Percentiles rank a stretch among this genome's conserved stretches.
phyloP scores from a whole-genome alignment of 345 rosid species.

The Salix caprea region DNA sequence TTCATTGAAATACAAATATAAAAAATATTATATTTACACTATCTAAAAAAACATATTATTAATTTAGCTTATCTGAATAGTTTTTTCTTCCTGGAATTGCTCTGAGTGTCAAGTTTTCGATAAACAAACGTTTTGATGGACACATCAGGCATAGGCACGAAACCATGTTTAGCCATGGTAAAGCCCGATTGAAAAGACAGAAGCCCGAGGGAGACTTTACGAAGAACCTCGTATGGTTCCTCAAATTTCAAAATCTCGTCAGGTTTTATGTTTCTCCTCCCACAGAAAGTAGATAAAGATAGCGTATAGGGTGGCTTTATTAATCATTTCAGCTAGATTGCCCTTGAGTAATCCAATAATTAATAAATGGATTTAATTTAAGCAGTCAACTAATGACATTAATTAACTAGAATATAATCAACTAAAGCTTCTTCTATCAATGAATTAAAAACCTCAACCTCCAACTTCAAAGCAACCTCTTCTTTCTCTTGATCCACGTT shows the following conservation, averaged over 20 bases:
- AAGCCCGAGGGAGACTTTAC: background rate
- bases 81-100: too few relatives aligned
- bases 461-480: slow-evolving; percentile 39
- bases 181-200: background rate
- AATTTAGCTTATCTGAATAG: too few relatives aligned
- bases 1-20: too few relatives aligned
- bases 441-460: slow-evolving; percentile 38
- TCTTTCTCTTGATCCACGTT: slow-evolving; percentile 28
- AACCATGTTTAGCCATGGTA: background rate
- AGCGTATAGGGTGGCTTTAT: slow-evolving; percentile 15
- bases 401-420: background rate
- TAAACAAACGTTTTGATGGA: background rate
- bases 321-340: slow-evolving; percentile 12
- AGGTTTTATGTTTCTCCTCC: background rate
- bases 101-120: background rate
- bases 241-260: background rate
- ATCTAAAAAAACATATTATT: too few relatives aligned
- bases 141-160: background rate
- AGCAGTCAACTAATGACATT: background rate
- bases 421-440: slow-evolving; percentile 42
- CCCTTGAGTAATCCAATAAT: background rate
- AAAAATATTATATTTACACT: too few relatives aligned
- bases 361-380: background rate
- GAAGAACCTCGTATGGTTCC: background rate
- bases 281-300: background rate